These are phyloP conservation scores for Corchorus olitorius DNA, from an alignment of 345 rosid genomes.

Conservation along the genomic window DNA sequence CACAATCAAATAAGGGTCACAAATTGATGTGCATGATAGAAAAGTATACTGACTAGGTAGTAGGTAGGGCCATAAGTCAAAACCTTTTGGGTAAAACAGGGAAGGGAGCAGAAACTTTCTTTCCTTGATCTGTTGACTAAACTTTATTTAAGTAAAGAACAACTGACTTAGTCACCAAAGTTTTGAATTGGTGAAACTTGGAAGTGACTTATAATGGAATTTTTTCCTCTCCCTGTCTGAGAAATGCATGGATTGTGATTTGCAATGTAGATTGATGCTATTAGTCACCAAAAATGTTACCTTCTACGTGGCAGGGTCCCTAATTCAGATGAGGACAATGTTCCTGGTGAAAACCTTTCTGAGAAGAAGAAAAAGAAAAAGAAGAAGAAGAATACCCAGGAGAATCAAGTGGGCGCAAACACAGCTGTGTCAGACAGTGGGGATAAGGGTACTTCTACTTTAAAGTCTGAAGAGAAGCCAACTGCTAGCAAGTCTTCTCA, in stretches of 20 bases:
- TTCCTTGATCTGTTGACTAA: background rate
- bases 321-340: slow-evolving; percentile 29
- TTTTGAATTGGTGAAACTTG: slow-evolving; percentile 2
- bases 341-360: slow-evolving; percentile 37
- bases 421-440: slow-evolving; percentile 31
- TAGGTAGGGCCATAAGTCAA: background rate
- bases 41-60: no score
- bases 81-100: background rate
- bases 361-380: slow-evolving; percentile 72
- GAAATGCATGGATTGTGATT: background rate
- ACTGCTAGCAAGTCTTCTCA: slow-evolving; percentile 56
- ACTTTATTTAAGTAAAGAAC: background rate
- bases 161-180: background rate
- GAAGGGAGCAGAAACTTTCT: background rate
- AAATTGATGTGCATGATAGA: background rate
- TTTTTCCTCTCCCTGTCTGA: background rate
- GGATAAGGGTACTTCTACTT: slow-evolving; percentile 35
- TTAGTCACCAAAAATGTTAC: slow-evolving; percentile 14
- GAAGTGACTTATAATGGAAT: background rate
- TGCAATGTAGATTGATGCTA: slow-evolving; percentile 7
- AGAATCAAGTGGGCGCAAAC: slow-evolving; percentile 30
- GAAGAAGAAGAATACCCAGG: slow-evolving; percentile 59
- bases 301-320: slow-evolving; percentile 33
- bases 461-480: slow-evolving; percentile 36
- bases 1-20: background rate